Evolutionary conservation across 2,329 filamentous ascomycete species (phyloP).

Genomic region (Falciphora oryzae): DNA sequence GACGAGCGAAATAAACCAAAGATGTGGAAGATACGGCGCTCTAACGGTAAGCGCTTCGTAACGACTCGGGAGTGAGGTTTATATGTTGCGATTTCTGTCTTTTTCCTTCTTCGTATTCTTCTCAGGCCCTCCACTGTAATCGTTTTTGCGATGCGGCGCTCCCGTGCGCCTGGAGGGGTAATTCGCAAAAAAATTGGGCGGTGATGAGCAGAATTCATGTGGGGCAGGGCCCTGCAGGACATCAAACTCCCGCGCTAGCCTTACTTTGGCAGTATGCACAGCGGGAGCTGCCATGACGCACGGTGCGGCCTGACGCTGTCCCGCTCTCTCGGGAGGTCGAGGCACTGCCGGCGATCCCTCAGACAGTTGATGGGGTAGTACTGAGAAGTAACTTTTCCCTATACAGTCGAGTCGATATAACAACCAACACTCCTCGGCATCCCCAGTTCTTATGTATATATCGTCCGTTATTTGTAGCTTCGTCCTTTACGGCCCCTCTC

Average conservation of each 20-base stretch:
- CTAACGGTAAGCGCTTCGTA: background rate
- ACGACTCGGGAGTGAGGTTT: background rate
- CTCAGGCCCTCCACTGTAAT: background rate
- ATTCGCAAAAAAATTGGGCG: background rate
- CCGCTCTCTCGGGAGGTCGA: background rate
- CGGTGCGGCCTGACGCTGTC: background rate
- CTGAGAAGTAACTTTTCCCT: background rate
- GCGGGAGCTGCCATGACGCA: background rate
- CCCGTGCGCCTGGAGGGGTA: background rate
- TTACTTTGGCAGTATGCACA: background rate
- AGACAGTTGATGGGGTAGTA: background rate
- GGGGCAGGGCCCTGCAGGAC: background rate
- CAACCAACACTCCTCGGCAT: background rate
- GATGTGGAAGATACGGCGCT: background rate
- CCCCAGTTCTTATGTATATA: background rate
- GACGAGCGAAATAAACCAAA: background rate
- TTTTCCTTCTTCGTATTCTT: background rate
- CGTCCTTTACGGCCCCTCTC: too few species aligned
- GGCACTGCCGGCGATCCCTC: too few species aligned
- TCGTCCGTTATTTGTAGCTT: background rate
- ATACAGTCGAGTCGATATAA: background rate
- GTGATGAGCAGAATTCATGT: background rate
- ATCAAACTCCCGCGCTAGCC: background rate
- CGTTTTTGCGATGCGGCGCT: background rate
- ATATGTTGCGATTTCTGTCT: background rate